Evolutionary conservation across 192 early-diverging fungal genomes (phyloP).

Genomic region (Coemansia sp.): DNA sequence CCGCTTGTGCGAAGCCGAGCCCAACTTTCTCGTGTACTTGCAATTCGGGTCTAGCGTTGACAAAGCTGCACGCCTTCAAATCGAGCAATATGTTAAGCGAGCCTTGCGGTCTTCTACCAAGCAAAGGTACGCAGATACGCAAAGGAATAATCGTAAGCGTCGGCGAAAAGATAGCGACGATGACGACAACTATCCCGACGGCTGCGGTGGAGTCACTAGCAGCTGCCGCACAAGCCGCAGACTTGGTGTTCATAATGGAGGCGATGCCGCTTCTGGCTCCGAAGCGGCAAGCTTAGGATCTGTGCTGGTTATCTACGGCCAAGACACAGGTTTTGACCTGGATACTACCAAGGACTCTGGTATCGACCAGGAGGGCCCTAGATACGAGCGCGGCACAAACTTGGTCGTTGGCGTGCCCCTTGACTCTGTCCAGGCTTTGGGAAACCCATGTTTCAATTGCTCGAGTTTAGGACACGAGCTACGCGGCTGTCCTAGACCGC

Average conservation of each 20-base stretch:
- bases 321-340: slow-evolving; percentile 29
- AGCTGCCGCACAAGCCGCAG: not conserved
- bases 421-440: slow-evolving; percentile 15
- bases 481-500: slow-evolving; percentile 32
- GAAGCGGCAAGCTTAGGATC: not conserved
- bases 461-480: slow-evolving; percentile 39
- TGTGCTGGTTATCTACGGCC: slow-evolving; percentile 14
- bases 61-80: slow-evolving; percentile 8
- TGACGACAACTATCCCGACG: not conserved
- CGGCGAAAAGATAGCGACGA: slow-evolving; percentile 30
- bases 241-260: not conserved
- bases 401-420: slow-evolving; percentile 22
- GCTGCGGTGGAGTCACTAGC: not conserved
- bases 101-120: not conserved
- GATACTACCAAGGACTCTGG: slow-evolving; percentile 18
- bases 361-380: slow-evolving; percentile 1
- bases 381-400: slow-evolving; percentile 24
- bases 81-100: slow-evolving; percentile 25
- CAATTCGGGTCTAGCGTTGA: slow-evolving; percentile 23
- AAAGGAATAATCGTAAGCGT: slow-evolving; percentile 20
- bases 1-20: slow-evolving; percentile 5
- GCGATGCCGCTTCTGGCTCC: not conserved
- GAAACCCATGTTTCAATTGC: slow-evolving; percentile 50
- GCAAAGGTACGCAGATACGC: not conserved
- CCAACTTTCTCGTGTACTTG: slow-evolving; percentile 27